Percentiles rank a stretch among this genome's conserved stretches.
Conservation (phyloP, 805 yeast genomes). For the Metschnikowia borealis region DNA sequence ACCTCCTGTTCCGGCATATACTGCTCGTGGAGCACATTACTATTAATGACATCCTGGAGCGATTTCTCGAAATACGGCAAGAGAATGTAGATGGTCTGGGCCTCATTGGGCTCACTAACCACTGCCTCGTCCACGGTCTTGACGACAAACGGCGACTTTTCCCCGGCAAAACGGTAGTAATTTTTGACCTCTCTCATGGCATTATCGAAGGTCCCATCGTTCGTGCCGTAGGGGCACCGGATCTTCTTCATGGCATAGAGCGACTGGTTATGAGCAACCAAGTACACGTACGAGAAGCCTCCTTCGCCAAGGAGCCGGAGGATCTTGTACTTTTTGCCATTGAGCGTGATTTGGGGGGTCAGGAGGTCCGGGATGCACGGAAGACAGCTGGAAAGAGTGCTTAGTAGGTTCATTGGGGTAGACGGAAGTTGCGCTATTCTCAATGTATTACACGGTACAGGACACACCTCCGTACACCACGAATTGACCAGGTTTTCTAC, state of each 20-base stretch:
- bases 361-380: slow-evolving; percentile 44
- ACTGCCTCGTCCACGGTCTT: slow-evolving; percentile 67
- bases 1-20: slow-evolving; percentile 62
- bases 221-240: slow-evolving; percentile 82
- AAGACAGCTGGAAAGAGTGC: slow-evolving; percentile 25
- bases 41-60: slow-evolving; percentile 74
- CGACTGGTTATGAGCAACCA: slow-evolving; percentile 49
- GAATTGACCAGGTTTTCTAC: no score
- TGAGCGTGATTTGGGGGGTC: slow-evolving; percentile 58
- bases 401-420: slow-evolving; percentile 12
- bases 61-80: slow-evolving; percentile 74
- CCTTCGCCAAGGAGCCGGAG: slow-evolving; percentile 83
- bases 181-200: slow-evolving; percentile 78
- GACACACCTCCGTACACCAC: background rate
- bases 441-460: no score
- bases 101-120: slow-evolving; percentile 72
- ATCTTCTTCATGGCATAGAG: slow-evolving; percentile 78
- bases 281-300: slow-evolving; percentile 81
- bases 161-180: slow-evolving; percentile 59
- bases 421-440: background rate
- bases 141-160: slow-evolving; percentile 60
- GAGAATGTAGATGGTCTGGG: slow-evolving; percentile 71
- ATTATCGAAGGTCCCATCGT: slow-evolving; percentile 51
- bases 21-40: slow-evolving; percentile 52
- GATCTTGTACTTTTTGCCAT: slow-evolving; percentile 59